Base-by-base conservation (phyloP, 345 rosid genomes). In the Bruguiera gymnorhiza region DNA sequence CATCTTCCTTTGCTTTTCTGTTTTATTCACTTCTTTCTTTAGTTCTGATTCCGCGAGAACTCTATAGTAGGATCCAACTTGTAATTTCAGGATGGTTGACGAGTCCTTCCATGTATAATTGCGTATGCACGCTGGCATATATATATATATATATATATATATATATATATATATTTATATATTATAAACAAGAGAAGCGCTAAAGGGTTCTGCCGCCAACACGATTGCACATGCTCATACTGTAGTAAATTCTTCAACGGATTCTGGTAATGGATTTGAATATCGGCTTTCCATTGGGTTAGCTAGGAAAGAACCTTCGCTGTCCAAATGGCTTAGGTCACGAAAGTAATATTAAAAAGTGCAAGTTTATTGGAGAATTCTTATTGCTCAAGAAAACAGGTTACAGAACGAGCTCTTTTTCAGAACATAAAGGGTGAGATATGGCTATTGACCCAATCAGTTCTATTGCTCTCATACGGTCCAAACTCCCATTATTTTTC, bases 161-260 rank as follows among this genome's bases (percentile, higher is more conserved):
- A n/a, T n/a, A 6, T 6, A 1, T 6, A 0, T 6, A 1, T 6
- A 0, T 6, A 6, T 5, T 0, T 34, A 24, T 23, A 23, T 23
- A 23, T 23, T n/a, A 23, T 24, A 54, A 20, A 2, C 2, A 6
- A 13, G 6, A 27, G 71, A 68, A 39, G 2, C 26, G 71, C n/a
- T 30, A 3, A 52, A 72, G 51, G 23, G 16, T 16, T 31, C 9
- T 39, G 48, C 48, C 48, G 16, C 4, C 16, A 4, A 31, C 20
- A 43, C 50, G 53, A 55, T 81, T 74, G 77, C 84, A 77, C 81
- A 77, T 77, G 69, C 54, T 29, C 24, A 34, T 9, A 16, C 71
- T 64, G 68, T 63, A 36, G 29, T 60, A 27, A 43, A 43, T 51
- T 0, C 31, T 36, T 15, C 30, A 48, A 65, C 32, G 32, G 37